phyloP scores from a whole-genome alignment of 148 eudicot genomes.

The Rhododendron kiyosumense region DNA sequence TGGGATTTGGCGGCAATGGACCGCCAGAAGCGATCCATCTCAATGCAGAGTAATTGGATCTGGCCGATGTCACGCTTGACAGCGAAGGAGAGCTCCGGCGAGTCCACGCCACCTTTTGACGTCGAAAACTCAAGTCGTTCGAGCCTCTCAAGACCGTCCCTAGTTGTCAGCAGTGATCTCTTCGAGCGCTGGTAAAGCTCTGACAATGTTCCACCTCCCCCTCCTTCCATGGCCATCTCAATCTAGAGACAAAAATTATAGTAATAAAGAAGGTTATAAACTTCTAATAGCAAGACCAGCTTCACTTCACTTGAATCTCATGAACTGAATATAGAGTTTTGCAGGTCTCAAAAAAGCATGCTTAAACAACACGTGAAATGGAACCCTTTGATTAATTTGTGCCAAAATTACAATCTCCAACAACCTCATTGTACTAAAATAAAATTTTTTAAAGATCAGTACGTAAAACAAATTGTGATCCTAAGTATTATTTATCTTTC shows the following conservation, averaged over 20 bases:
- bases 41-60: conserved; percentile 61
- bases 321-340: not conserved
- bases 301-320: not conserved
- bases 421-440: not conserved
- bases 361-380: not conserved
- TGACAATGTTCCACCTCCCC: conserved; percentile 62
- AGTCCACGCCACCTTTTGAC: conserved; percentile 36
- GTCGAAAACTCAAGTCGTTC: conserved; percentile 64
- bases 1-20: conserved; percentile 78
- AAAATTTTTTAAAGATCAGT: not conserved
- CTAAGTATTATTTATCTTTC: not conserved
- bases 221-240: conserved; percentile 27
- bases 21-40: conserved; percentile 88
- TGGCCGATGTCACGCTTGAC: conserved; percentile 52
- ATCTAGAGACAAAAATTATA: not conserved
- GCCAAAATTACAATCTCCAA: not conserved
- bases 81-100: conserved; percentile 58
- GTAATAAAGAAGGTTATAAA: not conserved
- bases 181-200: conserved; percentile 68
- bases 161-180: conserved; percentile 46
- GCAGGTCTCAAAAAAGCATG: not conserved
- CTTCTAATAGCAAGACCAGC: not conserved
- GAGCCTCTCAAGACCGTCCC: conserved; percentile 67
- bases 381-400: not conserved
- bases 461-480: not conserved